These are phyloP conservation scores for Cystobasidium pallidum DNA, from an alignment of 1,284 basidiomycete genomes.

Conservation along the genomic window DNA sequence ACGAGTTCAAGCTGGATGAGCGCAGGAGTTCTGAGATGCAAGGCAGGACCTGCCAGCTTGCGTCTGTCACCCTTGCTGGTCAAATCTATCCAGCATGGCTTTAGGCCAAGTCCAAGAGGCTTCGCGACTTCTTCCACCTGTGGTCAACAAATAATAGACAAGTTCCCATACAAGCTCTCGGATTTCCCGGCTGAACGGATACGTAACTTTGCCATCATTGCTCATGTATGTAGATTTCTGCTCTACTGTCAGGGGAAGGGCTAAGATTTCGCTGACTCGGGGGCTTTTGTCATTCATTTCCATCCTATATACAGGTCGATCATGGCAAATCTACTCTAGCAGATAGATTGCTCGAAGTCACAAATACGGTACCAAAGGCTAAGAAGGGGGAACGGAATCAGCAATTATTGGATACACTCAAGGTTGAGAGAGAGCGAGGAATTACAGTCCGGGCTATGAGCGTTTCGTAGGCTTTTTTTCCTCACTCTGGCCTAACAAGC, in stretches of 20 bases:
- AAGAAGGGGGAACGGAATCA: slow-evolving; percentile 70
- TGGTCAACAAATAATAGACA: slow-evolving; percentile 10
- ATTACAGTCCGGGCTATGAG: slow-evolving; percentile 88
- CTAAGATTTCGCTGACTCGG: slow-evolving; percentile 59
- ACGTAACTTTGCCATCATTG: slow-evolving; percentile 90
- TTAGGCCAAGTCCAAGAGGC: not conserved
- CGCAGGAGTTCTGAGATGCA: slow-evolving; percentile 10
- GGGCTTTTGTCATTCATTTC: too few species aligned
- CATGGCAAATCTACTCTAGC: slow-evolving; percentile 66
- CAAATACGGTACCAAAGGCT: slow-evolving; percentile 73
- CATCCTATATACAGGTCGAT: not conserved
- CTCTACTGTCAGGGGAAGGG: slow-evolving; percentile 69
- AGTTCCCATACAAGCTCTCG: slow-evolving; percentile 26
- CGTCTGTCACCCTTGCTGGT: not conserved
- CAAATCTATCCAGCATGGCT: not conserved
- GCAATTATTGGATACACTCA: slow-evolving; percentile 92
- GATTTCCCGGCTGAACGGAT: slow-evolving; percentile 59
- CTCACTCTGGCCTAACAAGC: not conserved
- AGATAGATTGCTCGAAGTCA: slow-evolving; percentile 75
- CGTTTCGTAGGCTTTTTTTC: slow-evolving; percentile 66
- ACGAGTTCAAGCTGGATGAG: slow-evolving; percentile 5
- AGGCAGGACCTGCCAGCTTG: not conserved
- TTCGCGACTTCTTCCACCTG: not conserved
- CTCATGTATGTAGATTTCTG: slow-evolving; percentile 66
- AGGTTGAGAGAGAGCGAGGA: slow-evolving; percentile 92